Percentiles rank a stretch among this genome's conserved stretches.
Evolutionary conservation across 257 asterid genomes (phyloP).

Genomic region (Pogostemon cablin): DNA sequence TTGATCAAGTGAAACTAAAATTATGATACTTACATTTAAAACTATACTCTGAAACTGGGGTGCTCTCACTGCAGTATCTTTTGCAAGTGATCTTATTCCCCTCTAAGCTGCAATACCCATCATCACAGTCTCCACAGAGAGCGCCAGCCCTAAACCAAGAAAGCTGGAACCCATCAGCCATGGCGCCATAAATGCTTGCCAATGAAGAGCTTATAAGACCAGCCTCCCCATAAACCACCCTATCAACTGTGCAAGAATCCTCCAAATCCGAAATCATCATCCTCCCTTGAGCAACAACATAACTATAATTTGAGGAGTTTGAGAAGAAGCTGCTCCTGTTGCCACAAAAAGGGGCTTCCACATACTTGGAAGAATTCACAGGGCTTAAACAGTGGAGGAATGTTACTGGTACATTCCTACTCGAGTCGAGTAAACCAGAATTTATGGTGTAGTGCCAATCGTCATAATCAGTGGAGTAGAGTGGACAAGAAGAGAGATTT

Average conservation of each 20-base stretch:
- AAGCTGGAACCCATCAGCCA: constrained; percentile 49
- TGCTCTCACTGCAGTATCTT: constrained; percentile 44
- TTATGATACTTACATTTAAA: constrained; percentile 42
- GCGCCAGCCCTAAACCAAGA: constrained; percentile 45
- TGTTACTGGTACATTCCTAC: background rate
- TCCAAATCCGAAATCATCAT: constrained; percentile 39
- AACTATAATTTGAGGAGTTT: constrained; percentile 42
- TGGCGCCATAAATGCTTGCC: constrained; percentile 40
- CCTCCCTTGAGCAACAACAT: constrained; percentile 32
- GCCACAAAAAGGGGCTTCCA: constrained; percentile 48
- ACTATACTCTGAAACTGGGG: constrained; percentile 37
- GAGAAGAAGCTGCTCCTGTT: constrained; percentile 36
- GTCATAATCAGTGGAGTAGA: constrained; percentile 29
- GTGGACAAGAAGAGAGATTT: constrained; percentile 47
- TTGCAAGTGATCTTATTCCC: constrained; percentile 43
- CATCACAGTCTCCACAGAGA: constrained; percentile 52
- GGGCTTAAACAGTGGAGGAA: constrained; percentile 44
- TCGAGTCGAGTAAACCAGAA: background rate
- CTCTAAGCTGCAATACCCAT: constrained; percentile 43
- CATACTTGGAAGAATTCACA: constrained; percentile 34
- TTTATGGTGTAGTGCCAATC: constrained; percentile 37
- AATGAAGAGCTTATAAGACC: constrained; percentile 10
- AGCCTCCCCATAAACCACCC: constrained; percentile 16
- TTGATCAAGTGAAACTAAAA: background rate
- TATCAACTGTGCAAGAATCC: constrained; percentile 46